A percentile compares a stretch with the other conserved stretches of the same genome.
These are phyloP conservation scores for Arthrinium puccinioides DNA, from an alignment of 2,329 filamentous ascomycete genomes.

Conservation along the genomic window DNA sequence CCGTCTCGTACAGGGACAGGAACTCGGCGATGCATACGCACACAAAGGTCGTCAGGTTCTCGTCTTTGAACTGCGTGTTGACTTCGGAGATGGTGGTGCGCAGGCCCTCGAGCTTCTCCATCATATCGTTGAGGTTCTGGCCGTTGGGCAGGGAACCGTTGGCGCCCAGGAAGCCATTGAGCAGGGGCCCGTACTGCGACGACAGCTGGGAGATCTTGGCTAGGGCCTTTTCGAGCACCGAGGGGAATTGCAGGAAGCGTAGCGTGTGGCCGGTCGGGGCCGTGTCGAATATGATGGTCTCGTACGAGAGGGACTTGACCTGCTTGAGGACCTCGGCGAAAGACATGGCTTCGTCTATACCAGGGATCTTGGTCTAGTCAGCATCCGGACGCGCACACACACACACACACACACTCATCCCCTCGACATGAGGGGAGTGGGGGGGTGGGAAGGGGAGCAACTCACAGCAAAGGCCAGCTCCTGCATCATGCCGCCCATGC, in stretches of 20 bases:
- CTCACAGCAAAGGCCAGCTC: slow-evolving; percentile 89
- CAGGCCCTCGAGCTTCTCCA: slow-evolving; percentile 89
- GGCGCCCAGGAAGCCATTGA: slow-evolving; percentile 84
- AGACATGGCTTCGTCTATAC: slow-evolving; percentile 99
- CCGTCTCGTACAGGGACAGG: slow-evolving; percentile 92
- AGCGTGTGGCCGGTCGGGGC: slow-evolving; percentile 96
- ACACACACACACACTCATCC: background rate
- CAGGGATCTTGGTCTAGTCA: slow-evolving; percentile 64
- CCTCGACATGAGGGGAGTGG: background rate
- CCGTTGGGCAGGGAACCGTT: slow-evolving; percentile 74
- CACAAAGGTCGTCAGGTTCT: slow-evolving; percentile 91
- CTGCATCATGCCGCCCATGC: slow-evolving; percentile 71
- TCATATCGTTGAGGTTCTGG: slow-evolving; percentile 85
- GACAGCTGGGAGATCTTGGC: slow-evolving; percentile 93
- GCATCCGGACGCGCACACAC: background rate
- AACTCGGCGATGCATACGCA: slow-evolving; percentile 99
- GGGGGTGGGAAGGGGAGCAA: slow-evolving; percentile 10
- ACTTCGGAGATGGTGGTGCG: slow-evolving; percentile 92
- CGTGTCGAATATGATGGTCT: slow-evolving; percentile 98
- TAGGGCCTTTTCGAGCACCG: slow-evolving; percentile 96
- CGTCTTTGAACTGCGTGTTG: slow-evolving; percentile 97
- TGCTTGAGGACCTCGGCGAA: slow-evolving; percentile 99
- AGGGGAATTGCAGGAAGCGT: slow-evolving; percentile 96
- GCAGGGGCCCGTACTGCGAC: slow-evolving; percentile 87
- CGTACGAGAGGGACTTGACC: slow-evolving; percentile 97